Evolutionary conservation across 768 basidiomycete genomes (phyloP), one percentile per base, ranked within the genome.

Genomic region (Lactifluus subvellereus): DNA sequence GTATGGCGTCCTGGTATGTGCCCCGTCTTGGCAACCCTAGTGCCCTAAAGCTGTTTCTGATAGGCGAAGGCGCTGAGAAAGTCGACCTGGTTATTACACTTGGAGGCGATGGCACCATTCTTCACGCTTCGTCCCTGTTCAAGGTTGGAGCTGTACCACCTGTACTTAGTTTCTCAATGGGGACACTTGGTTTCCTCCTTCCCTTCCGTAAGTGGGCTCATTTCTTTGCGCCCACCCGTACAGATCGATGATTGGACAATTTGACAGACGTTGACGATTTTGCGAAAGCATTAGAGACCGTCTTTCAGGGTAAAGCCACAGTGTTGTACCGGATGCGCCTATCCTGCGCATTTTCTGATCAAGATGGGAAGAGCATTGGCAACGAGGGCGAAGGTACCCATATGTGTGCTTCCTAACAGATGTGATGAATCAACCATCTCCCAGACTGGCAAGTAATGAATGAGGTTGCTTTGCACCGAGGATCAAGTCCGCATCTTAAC

Each of bases 371-470:
- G 37, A 82, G 81, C 66, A 85, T 87, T 63, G 79, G 78, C 33
- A 77, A 78, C 45, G 82, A 84, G 61, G 78, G 77, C 27, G 81
- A 87, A 69, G 86, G 88, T 88, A 43, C 40, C 58, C 37, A n/a
- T 55, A 48, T 37, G 37, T 8, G 33, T 18, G 18, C 32, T 48
- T 32, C 11, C 16, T 35, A 18, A 54, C 70, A 61, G 18, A 61
- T 40, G 40, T 13, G 30, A n/a, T 55, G 20, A 62, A 65, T 14
- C 27, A 57, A 42, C 48, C 51, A 43, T 8, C 42, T 18, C n/a
- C 11, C 64, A 89, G 94, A 88, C 66, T 94, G 91, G 88, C 94
- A 96, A 73, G 95, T 96, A 42, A 95, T 98, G 93, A 98, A 98
- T 71, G 95, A 98, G 74, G 85, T 98, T 61, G 87, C 92, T 3